Evolutionary conservation across 192 early-diverging fungal genomes (phyloP).

Genomic region (Umbelopsis sp.): DNA sequence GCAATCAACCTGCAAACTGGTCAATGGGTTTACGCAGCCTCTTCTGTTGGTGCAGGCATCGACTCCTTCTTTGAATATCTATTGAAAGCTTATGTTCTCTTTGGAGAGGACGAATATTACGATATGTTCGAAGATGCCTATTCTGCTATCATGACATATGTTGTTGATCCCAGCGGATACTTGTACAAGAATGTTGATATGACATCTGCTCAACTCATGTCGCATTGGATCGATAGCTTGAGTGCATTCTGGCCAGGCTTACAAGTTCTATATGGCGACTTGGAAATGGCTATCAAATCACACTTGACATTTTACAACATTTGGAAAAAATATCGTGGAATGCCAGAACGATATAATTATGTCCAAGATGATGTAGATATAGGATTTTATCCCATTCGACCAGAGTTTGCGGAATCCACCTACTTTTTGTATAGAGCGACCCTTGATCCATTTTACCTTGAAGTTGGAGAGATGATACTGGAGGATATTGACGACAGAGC

Average conservation of each 20-base stretch:
- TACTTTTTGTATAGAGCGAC: slow-evolving; percentile 94
- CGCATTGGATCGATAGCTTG: slow-evolving; percentile 85
- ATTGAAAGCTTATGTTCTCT: slow-evolving; percentile 85
- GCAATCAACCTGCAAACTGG: slow-evolving; percentile 70
- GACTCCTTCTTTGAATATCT: slow-evolving; percentile 95
- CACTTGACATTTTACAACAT: slow-evolving; percentile 87
- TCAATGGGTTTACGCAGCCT: slow-evolving; percentile 71
- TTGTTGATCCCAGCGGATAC: slow-evolving; percentile 71
- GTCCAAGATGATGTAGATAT: slow-evolving; percentile 62
- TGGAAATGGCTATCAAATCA: slow-evolving; percentile 77
- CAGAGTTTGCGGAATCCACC: slow-evolving; percentile 94
- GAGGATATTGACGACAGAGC: slow-evolving; percentile 73
- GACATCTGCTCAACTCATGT: slow-evolving; percentile 60
- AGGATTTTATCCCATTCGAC: slow-evolving; percentile 80
- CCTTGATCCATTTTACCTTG: slow-evolving; percentile 84
- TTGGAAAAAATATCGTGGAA: slow-evolving; percentile 81
- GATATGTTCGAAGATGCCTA: slow-evolving; percentile 79
- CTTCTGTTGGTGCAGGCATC: slow-evolving; percentile 86
- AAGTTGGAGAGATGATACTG: slow-evolving; percentile 87
- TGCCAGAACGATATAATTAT: slow-evolving; percentile 92
- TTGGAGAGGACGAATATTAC: slow-evolving; percentile 80
- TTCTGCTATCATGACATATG: slow-evolving; percentile 59
- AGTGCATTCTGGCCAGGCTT: slow-evolving; percentile 92
- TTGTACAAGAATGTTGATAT: slow-evolving; percentile 91
- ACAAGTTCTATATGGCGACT: slow-evolving; percentile 86